These are phyloP conservation scores for Orbilia quercus DNA, from an alignment of 2,329 filamentous ascomycete species.

Conservation along the genomic window DNA sequence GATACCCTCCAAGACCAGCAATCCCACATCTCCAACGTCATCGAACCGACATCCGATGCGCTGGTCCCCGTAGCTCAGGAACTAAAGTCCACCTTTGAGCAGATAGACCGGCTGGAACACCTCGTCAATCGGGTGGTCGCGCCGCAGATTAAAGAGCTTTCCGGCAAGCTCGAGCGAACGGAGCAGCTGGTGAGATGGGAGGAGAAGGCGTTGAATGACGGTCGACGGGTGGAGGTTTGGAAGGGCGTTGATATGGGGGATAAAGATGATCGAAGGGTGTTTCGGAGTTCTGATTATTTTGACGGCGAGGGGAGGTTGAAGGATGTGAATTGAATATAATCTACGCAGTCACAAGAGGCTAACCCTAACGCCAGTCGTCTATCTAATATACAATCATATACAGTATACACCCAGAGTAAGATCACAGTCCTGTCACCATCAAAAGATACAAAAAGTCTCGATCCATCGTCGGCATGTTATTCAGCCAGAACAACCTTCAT, in stretches of 20 bases:
- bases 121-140: constrained; percentile 56
- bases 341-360: not conserved
- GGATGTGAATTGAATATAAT: constrained; percentile 12
- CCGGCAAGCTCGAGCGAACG: constrained; percentile 58
- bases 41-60: constrained; percentile 58
- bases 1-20: constrained; percentile 56
- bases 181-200: constrained; percentile 59
- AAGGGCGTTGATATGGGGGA: constrained; percentile 55
- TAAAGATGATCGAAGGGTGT: constrained; percentile 50
- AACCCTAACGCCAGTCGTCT: not conserved
- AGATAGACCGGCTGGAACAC: constrained; percentile 60
- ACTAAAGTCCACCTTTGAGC: constrained; percentile 58
- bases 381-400: constrained; percentile 2
- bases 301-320: constrained; percentile 57
- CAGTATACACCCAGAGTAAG: not conserved
- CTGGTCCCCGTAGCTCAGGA: constrained; percentile 59
- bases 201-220: constrained; percentile 58
- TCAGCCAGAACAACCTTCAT: constrained; percentile 61
- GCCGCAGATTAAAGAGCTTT: constrained; percentile 58
- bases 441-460: not conserved
- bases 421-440: not conserved
- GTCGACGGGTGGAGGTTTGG: constrained; percentile 58
- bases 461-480: no score
- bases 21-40: constrained; percentile 59
- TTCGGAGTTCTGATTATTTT: constrained; percentile 58